phyloP scores from a whole-genome alignment of 192 early-diverging fungal genomes.

The Podila clonocystis region DNA sequence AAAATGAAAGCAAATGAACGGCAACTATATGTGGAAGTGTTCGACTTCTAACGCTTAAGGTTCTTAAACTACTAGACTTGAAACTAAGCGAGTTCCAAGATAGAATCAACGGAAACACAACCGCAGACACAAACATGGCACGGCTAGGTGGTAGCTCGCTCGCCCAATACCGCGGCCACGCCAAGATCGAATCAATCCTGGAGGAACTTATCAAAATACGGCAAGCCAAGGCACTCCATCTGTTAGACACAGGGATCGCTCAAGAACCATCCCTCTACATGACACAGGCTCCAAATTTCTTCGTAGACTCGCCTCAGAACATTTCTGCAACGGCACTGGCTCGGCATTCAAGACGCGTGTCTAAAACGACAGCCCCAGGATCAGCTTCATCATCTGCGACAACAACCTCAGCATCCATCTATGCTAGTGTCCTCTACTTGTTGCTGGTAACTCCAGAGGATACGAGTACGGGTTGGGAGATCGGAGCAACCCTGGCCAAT shows the following conservation, averaged over 20 bases:
- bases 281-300: not conserved
- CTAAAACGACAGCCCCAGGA: no score
- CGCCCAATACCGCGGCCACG: not conserved
- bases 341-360: not conserved
- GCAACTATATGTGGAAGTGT: not conserved
- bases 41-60: not conserved
- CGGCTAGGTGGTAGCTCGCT: slow-evolving; percentile 13
- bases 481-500: slow-evolving; percentile 17
- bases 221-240: slow-evolving; percentile 5
- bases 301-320: not conserved
- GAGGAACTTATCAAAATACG: slow-evolving; percentile 8
- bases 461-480: slow-evolving; percentile 17
- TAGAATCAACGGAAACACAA: slow-evolving; percentile 10
- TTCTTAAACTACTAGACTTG: not conserved
- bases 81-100: slow-evolving; percentile 10
- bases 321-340: no score
- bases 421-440: slow-evolving; percentile 13
- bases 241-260: slow-evolving; percentile 24
- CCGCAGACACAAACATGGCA: slow-evolving; percentile 6
- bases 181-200: not conserved
- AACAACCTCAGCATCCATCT: not conserved
- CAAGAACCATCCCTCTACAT: slow-evolving; percentile 13
- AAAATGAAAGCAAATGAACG: slow-evolving; percentile 1
- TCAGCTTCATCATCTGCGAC: not conserved
- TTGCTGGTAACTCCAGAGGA: slow-evolving; percentile 11